These are phyloP conservation scores for Citrus mangshanensis DNA, from an alignment of 345 rosid species.

Conservation along the genomic window DNA sequence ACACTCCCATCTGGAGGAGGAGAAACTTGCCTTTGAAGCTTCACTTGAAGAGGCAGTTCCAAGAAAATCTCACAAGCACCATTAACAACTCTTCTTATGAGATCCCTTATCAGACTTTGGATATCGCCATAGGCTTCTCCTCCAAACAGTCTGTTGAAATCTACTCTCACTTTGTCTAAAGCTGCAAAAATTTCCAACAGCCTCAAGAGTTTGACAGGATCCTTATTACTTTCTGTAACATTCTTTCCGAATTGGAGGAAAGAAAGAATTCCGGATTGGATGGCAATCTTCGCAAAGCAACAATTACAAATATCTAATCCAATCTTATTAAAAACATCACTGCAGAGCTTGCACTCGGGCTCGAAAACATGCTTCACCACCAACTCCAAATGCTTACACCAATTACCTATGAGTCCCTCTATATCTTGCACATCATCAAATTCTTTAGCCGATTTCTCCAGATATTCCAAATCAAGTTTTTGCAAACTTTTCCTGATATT, in stretches of 20 bases:
- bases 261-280: constrained; percentile 40
- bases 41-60: constrained; percentile 66
- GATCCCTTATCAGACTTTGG: constrained; percentile 52
- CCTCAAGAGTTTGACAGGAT: constrained; percentile 61
- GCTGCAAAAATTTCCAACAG: constrained; percentile 57
- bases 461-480: constrained; percentile 45
- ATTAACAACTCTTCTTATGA: constrained; percentile 50
- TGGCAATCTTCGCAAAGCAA: constrained; percentile 59
- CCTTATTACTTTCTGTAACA: constrained; percentile 53
- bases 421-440: constrained; percentile 42
- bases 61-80: constrained; percentile 66
- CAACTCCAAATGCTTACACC: constrained; percentile 56
- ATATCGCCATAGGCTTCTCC: constrained; percentile 51
- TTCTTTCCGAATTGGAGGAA: constrained; percentile 56
- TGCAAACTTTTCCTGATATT: constrained; percentile 32
- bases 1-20: constrained; percentile 59
- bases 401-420: constrained; percentile 40
- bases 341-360: constrained; percentile 51
- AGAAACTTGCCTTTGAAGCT: constrained; percentile 48
- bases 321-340: constrained; percentile 32
- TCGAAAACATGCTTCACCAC: constrained; percentile 46
- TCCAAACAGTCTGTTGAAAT: constrained; percentile 63
- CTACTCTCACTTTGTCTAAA: constrained; percentile 51
- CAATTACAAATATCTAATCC: constrained; percentile 27
- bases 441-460: constrained; percentile 38